Conservation (phyloP, 2,329 filamentous ascomycete species). For the Scorias spongiosa region DNA sequence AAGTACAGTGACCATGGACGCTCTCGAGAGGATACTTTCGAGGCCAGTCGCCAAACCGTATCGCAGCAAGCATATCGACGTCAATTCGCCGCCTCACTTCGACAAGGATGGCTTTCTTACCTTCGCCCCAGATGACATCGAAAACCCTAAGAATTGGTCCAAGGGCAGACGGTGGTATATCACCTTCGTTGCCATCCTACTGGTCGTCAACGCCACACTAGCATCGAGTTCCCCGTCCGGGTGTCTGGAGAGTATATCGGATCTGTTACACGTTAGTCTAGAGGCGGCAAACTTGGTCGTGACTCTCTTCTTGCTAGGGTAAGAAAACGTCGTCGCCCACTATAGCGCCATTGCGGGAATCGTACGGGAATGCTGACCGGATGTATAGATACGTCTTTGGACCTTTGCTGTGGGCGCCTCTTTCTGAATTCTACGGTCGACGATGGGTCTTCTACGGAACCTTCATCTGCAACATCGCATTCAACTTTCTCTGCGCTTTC, state of each 20-base stretch:
- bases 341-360: not conserved
- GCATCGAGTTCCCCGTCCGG: conserved; percentile 31
- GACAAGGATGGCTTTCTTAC: conserved; percentile 37
- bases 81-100: conserved; percentile 26
- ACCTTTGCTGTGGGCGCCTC: conserved; percentile 47
- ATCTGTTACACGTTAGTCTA: conserved; percentile 32
- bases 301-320: conserved; percentile 19
- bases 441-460: conserved; percentile 35
- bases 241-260: conserved; percentile 25
- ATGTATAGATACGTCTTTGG: conserved; percentile 39
- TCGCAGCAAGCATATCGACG: conserved; percentile 25
- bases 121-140: conserved; percentile 36
- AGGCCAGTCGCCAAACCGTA: conserved; percentile 39
- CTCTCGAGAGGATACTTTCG: conserved; percentile 32
- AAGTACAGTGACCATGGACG: conserved; percentile 19
- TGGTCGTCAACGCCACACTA: conserved; percentile 42
- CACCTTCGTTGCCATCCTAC: conserved; percentile 28
- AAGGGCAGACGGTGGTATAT: conserved; percentile 25
- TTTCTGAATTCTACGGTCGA: conserved; percentile 51
- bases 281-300: conserved; percentile 24
- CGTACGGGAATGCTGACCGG: not conserved
- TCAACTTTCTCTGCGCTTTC: conserved; percentile 40
- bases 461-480: conserved; percentile 27
- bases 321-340: not conserved
- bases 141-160: conserved; percentile 37